Evolutionary conservation across 2,329 filamentous ascomycete species (phyloP), one percentile per base, ranked within the genome.

Genomic region (Sclerotinia borealis): DNA sequence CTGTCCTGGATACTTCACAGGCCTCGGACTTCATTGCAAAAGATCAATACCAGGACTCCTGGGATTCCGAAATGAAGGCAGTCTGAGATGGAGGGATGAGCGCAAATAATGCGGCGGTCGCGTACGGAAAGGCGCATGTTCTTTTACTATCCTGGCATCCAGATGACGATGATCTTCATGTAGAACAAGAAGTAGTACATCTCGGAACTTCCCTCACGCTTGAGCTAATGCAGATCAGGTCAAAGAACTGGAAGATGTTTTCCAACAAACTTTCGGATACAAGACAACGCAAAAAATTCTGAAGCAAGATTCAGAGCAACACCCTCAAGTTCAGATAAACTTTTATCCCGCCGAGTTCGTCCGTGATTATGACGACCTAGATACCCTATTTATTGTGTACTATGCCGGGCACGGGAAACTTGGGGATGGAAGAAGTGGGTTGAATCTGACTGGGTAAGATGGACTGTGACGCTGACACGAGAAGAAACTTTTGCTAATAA

Each of bases 361-460:
- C 4, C n/a, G 7, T n/a, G 7, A 17, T 19, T 29, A 61, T n/a
- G 47, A 61, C 17, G 13, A 45, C n/a, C 27, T 5, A 11, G 29
- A 54, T 8, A 45, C 36, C n/a, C 31, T 61, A 7, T 36, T 54
- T 2, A 61, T 61, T 9, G 27, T 61, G 6, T 61, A 61, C n/a
- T 61, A 61, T 54, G 48, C 48, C 3, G 59, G 59, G 10, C 59
- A 61, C 36, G 59, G 27, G 8, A 61, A 54, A 9, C 59, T 45
- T 5, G 34, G 37, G 19, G 37, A 61, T 5, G 27, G 10, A 6
- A n/a, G 17, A 5, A 8, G 15, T 11, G 36, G 19, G 43, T 45
- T 54, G 8, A 27, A 36, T 19, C 25, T 61, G 8, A 61, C 48
- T 15, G 27, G 37, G 48, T 61, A 45, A 54, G 8, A 34, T n/a